Conservation (phyloP, 192 early-diverging fungal species). For the Rhizoclosmatium sp. region DNA sequence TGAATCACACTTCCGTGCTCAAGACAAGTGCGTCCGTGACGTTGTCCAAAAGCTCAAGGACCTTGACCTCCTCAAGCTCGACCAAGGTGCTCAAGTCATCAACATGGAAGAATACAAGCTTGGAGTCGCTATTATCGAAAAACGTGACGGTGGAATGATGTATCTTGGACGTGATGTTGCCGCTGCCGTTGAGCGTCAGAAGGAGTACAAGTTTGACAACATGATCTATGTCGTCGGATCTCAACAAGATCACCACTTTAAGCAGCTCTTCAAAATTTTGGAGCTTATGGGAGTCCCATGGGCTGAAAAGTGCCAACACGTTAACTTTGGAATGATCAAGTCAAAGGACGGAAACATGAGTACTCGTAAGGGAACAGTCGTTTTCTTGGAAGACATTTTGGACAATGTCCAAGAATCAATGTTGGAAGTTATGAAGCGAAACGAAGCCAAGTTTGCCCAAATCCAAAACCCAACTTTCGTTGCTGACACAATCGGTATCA, state of each 20-base stretch:
- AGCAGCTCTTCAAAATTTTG: conserved; percentile 94
- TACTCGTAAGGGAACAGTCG: conserved; percentile 94
- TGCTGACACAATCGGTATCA: conserved; percentile 90
- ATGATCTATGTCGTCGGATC: conserved; percentile 92
- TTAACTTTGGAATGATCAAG: conserved; percentile 94
- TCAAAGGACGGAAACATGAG: conserved; percentile 83
- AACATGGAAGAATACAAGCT: conserved; percentile 87
- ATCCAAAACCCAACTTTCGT: conserved; percentile 81
- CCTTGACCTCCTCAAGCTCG: conserved; percentile 73
- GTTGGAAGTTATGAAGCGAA: conserved; percentile 91
- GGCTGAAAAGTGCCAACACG: conserved; percentile 83
- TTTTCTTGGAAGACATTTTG: conserved; percentile 96
- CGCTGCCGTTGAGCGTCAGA: conserved; percentile 89
- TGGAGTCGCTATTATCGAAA: conserved; percentile 82
- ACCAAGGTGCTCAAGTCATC: conserved; percentile 86
- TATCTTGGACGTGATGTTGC: conserved; percentile 98
- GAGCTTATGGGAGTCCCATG: conserved; percentile 84
- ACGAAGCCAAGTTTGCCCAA: conserved; percentile 83
- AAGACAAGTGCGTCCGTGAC: conserved; percentile 63
- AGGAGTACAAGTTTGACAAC: conserved; percentile 88
- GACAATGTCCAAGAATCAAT: conserved; percentile 85
- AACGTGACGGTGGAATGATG: conserved; percentile 90
- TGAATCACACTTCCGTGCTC: conserved; percentile 84
- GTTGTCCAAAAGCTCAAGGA: conserved; percentile 75
- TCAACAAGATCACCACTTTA: conserved; percentile 90